phyloP scores from a whole-genome alignment of 176 grass and related monocot species.

The Carex scoparia region DNA sequence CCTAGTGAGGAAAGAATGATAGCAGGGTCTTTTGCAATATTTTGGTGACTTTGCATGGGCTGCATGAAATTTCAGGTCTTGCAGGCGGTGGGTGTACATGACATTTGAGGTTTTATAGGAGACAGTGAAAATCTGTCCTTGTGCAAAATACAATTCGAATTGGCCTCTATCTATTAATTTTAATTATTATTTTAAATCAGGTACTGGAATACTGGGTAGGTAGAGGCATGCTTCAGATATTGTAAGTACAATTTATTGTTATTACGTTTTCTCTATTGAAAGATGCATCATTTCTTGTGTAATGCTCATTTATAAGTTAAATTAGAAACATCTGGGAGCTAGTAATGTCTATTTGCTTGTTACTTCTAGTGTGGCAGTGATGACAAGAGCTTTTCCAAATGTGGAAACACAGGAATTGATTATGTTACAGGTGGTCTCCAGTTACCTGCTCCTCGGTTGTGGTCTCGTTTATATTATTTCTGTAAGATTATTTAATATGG shows the following conservation, averaged over 20 bases:
- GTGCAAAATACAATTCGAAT: background rate
- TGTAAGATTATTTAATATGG: conserved; percentile 40
- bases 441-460: conserved; percentile 89
- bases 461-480: conserved; percentile 72
- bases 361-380: conserved; percentile 78
- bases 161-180: background rate
- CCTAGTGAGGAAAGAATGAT: background rate
- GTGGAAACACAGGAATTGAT: conserved; percentile 46
- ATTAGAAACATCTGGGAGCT: background rate
- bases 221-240: conserved; percentile 93
- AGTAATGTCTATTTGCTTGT: background rate
- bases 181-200: conserved; percentile 27
- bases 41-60: background rate
- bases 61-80: background rate
- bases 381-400: conserved; percentile 82
- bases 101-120: background rate
- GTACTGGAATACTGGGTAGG: conserved; percentile 81
- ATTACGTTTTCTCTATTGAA: background rate
- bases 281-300: background rate
- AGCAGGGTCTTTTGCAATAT: background rate
- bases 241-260: conserved; percentile 43
- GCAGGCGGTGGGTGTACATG: background rate
- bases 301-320: background rate
- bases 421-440: conserved; percentile 85
- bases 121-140: background rate